Conservation (phyloP, 768 basidiomycete species). For the Phanerochaete sordida region DNA sequence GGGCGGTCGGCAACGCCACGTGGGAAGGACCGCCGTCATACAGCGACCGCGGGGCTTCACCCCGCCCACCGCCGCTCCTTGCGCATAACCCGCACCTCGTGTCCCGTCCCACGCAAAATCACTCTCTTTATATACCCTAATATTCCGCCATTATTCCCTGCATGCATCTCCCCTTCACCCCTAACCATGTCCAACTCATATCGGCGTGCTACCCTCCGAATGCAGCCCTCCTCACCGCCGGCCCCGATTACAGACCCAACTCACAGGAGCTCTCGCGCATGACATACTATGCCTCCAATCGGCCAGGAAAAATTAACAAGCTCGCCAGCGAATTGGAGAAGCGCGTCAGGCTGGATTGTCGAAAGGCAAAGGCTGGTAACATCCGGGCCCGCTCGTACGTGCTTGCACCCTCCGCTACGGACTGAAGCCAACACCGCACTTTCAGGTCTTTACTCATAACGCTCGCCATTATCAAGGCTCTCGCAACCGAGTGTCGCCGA, state of each 20-base stretch:
- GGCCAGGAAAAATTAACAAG: slow-evolving; percentile 77
- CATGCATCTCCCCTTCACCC: slow-evolving; percentile 76
- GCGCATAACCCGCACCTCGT: not conserved
- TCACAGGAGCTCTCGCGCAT: slow-evolving; percentile 81
- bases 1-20: not conserved
- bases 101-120: not conserved
- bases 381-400: slow-evolving; percentile 76
- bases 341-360: slow-evolving; percentile 56
- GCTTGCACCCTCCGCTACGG: not conserved
- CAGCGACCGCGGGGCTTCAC: not conserved
- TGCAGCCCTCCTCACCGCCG: slow-evolving; percentile 68
- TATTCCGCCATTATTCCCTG: not conserved
- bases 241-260: slow-evolving; percentile 76
- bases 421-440: not conserved
- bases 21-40: not conserved
- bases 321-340: slow-evolving; percentile 77
- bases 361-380: slow-evolving; percentile 73
- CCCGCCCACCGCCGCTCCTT: not conserved
- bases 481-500: slow-evolving; percentile 83
- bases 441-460: slow-evolving; percentile 76
- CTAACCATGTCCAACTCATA: slow-evolving; percentile 81
- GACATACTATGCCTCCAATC: slow-evolving; percentile 84
- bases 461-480: slow-evolving; percentile 73
- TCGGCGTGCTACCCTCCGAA: slow-evolving; percentile 83
- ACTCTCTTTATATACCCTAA: slow-evolving; percentile 7